Evolutionary conservation across 108 stramenopile genomes (phyloP).

Genomic region (Pseudonitzschia multiseries): DNA sequence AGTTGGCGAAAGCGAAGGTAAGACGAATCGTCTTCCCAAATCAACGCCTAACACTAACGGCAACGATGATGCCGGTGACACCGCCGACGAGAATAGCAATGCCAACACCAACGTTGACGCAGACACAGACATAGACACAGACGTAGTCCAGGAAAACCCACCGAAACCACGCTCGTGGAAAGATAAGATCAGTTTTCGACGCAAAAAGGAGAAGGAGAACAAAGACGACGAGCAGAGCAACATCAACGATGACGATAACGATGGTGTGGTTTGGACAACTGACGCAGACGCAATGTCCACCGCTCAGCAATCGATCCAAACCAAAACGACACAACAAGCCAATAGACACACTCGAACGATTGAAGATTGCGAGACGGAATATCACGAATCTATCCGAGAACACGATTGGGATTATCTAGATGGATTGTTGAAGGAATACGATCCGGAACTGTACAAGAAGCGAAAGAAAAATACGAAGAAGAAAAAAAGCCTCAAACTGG

Average conservation of each 20-base stretch:
- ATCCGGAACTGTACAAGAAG: constrained; percentile 18
- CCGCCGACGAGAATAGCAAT: not conserved
- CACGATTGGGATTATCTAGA: constrained; percentile 38
- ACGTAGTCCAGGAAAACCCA: no score
- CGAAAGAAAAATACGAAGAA: constrained; percentile 6
- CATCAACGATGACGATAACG: not conserved
- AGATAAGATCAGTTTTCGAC: not conserved
- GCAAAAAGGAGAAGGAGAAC: not conserved
- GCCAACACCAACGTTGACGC: not conserved
- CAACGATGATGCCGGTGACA: not conserved
- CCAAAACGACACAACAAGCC: constrained; percentile 7
- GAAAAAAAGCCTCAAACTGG: constrained; percentile 19
- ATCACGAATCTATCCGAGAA: constrained; percentile 33
- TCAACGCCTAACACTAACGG: no score
- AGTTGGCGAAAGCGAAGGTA: no score
- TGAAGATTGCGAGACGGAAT: constrained; percentile 32
- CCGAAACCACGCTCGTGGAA: not conserved
- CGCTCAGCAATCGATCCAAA: not conserved
- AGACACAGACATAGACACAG: no score
- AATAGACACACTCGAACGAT: constrained; percentile 11
- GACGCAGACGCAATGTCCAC: not conserved
- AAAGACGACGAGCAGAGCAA: not conserved
- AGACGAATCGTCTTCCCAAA: no score
- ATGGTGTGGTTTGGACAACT: not conserved
- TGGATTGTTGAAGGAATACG: constrained; percentile 30